These are phyloP conservation scores for Pleoardoris graminearum DNA, from an alignment of 2,329 filamentous ascomycete genomes.

Conservation along the genomic window DNA sequence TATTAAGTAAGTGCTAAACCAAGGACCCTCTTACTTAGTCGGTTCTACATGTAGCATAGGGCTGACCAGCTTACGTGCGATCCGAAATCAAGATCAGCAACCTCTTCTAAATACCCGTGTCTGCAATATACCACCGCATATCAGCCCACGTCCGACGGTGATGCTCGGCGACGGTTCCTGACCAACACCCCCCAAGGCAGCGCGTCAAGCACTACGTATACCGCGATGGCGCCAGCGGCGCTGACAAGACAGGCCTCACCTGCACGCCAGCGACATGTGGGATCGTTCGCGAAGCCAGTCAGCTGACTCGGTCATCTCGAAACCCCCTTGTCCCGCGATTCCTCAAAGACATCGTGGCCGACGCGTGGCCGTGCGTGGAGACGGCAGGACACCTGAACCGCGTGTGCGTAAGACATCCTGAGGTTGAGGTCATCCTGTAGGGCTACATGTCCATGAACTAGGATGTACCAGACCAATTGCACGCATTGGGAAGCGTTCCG, in stretches of 20 bases:
- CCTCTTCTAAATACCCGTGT: neutral
- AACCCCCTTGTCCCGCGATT: conserved; percentile 6
- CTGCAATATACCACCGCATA: too few relatives aligned
- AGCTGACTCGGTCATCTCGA: conserved; percentile 5
- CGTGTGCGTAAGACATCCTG: neutral
- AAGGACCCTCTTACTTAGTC: too few relatives aligned
- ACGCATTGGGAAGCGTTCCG: conserved; percentile 19
- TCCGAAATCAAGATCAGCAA: too few relatives aligned
- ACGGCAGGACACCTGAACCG: conserved; percentile 4
- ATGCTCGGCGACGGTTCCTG: neutral
- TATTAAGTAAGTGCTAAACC: too few relatives aligned
- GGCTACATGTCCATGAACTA: neutral
- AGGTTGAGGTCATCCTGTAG: neutral
- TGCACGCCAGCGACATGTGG: neutral
- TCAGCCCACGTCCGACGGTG: neutral
- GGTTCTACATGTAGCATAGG: too few relatives aligned
- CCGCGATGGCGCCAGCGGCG: neutral
- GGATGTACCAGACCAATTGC: conserved; percentile 5
- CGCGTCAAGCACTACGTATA: neutral
- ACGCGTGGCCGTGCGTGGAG: conserved; percentile 5
- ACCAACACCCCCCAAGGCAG: too few relatives aligned
- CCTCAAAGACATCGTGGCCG: conserved; percentile 3
- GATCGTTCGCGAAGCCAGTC: conserved; percentile 2
- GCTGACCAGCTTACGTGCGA: too few relatives aligned
- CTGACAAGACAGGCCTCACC: neutral